Percentiles rank a stretch among this genome's conserved stretches.
Conservation (phyloP, 768 basidiomycete genomes). For the Suillus alpinus region DNA sequence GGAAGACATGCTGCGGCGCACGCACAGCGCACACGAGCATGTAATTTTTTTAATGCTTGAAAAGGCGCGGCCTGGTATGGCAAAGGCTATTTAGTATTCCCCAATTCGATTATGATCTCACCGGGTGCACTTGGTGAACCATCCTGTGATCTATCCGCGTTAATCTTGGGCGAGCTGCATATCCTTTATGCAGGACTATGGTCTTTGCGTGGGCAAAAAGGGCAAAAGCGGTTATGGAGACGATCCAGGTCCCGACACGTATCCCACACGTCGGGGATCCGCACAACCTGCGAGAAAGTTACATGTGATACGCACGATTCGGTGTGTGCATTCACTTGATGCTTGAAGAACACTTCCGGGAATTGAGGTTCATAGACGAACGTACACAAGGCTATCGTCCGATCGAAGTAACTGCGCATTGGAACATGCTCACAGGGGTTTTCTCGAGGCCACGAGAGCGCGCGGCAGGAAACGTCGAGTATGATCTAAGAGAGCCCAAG, state of each 20-base stretch:
- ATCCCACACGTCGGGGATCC: slow-evolving; percentile 1
- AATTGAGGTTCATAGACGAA: neutral
- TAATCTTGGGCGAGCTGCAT: slow-evolving; percentile 5
- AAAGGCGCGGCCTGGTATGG: slow-evolving; percentile 16
- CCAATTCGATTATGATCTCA: slow-evolving; percentile 13
- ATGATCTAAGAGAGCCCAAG: neutral
- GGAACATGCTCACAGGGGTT: neutral
- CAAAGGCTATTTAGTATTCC: slow-evolving; percentile 8
- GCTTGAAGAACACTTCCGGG: neutral
- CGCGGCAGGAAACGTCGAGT: neutral
- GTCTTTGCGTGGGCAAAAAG: neutral
- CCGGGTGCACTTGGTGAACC: slow-evolving; percentile 4
- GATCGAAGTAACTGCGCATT: neutral
- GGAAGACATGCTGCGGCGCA: slow-evolving; percentile 10
- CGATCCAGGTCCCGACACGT: neutral
- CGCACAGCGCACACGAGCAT: slow-evolving; percentile 15
- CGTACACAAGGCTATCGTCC: neutral
- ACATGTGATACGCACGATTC: neutral
- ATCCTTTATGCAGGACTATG: neutral
- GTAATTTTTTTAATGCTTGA: slow-evolving; percentile 28
- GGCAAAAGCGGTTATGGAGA: neutral
- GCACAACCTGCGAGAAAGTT: neutral
- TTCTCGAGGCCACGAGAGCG: neutral
- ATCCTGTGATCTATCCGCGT: slow-evolving; percentile 5
- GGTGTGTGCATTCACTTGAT: neutral